These are phyloP conservation scores for Cicer cuneatum DNA, from an alignment of 306 rosid genomes.

Conservation along the genomic window DNA sequence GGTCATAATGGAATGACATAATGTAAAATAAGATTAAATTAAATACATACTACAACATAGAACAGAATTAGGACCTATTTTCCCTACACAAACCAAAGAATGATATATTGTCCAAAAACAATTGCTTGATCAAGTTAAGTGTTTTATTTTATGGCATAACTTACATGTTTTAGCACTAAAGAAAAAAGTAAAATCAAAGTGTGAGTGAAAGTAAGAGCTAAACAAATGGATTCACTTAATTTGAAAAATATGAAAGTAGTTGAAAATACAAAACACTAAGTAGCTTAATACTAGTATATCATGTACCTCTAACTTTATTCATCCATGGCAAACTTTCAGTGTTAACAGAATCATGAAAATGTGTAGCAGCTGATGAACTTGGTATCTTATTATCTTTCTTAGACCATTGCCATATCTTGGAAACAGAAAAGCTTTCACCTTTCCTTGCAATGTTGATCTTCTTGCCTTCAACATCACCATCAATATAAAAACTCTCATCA, in stretches of 20 bases:
- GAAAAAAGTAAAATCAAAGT: constrained; percentile 36
- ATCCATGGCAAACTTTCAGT: constrained; percentile 56
- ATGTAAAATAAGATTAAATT: not conserved
- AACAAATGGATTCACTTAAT: constrained; percentile 45
- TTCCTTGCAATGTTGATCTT: constrained; percentile 70
- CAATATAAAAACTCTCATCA: constrained; percentile 53
- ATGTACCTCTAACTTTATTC: constrained; percentile 62
- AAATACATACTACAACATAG: constrained; percentile 5
- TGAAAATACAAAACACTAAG: constrained; percentile 41
- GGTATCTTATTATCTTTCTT: constrained; percentile 73
- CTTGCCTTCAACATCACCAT: constrained; percentile 72
- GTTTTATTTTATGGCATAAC: constrained; percentile 30
- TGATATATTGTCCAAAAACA: constrained; percentile 29
- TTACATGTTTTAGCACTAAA: constrained; percentile 48
- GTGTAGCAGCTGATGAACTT: constrained; percentile 59
- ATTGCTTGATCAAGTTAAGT: constrained; percentile 23
- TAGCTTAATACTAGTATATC: constrained; percentile 37
- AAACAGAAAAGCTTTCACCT: constrained; percentile 94
- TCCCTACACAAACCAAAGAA: constrained; percentile 29
- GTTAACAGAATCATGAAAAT: constrained; percentile 52
- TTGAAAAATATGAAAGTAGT: constrained; percentile 43
- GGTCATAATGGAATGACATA: constrained; percentile 23
- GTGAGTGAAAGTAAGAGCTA: constrained; percentile 38
- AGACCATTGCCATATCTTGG: constrained; percentile 95
- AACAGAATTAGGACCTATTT: constrained; percentile 16